Base-by-base conservation (phyloP, 2,329 filamentous ascomycete genomes). In the Aspergillus thermomutatus region DNA sequence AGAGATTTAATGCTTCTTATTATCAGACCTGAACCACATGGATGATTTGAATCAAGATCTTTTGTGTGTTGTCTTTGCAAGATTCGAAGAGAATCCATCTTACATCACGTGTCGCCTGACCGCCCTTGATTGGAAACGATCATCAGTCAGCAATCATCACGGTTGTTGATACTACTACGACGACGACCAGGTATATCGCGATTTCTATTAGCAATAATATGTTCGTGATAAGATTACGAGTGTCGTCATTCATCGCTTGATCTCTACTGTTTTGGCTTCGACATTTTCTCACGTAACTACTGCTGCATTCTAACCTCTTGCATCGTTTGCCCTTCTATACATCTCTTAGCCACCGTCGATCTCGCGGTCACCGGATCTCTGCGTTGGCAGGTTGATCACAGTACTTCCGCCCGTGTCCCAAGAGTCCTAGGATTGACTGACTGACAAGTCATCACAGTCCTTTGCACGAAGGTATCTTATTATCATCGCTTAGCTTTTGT, bases 281-380 rank as follows among this genome's bases (percentile, higher is more conserved):
- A 14, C 23, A 7, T 21, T 7, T 26, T 23, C 43, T 46, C 43
- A 45, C 41, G 43, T 23, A 46, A 46, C 10, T 5, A 5, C 23
- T 46, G 43, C 43, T 25, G 5, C 11, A 14, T 46, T 45, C 26
- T 50, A 25, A 28, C 49, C 45, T 53, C 31, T n/a, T 54, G 46
- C 47, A 49, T 45, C 10, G 19, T 17, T 40, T 25, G 37, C 46
- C 50, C 31, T 46, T 25, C 43, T 17, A 10, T 46, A 17, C 43
- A 26, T 26, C 11, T 11, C 51, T 56, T 53, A 52, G 52, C 47
- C 51, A 49, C 62, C 65, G 68, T 68, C 66, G 67, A 69, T 70
- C 67, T 56, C 50, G 57, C 60, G 63, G 69, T 72, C 69, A 72
- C 68, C 69, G 61, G 69, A 69, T 70, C 69, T 68, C 65, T 72